Base-by-base conservation (phyloP, 2,329 filamentous ascomycete genomes). In the Trichoderma koningiopsis region DNA sequence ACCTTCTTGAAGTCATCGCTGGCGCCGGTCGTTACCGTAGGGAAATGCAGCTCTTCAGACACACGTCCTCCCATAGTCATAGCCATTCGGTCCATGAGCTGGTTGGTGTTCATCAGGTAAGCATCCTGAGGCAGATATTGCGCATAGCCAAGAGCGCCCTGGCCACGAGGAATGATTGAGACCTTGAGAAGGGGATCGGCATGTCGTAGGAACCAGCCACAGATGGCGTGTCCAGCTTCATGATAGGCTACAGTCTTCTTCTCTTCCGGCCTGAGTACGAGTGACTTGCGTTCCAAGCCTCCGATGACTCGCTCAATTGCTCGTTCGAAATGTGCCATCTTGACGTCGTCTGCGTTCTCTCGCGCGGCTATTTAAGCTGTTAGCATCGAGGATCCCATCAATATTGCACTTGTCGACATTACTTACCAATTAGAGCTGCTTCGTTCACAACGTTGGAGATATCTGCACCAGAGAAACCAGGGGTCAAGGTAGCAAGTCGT, bases 381-480 rank as follows among this genome's bases (percentile, higher is more conserved):
- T 66, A 74, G 73, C 63, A 61, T 69, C 57, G 2, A 33, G n/a
- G 13, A 11, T 29, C 24, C 40, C 5, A n/a, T 14, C 16, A 14
- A n/a, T 27, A 43, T 22, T 11, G 19, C 27, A 13, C 8, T n/a
- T 7, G 7, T 55, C 22, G 10, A 27, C 22, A 24, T 14, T 22
- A 60, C 69, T 63, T 87, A 97, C 94, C 96, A 78, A 98, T 95
- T 58, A 99, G 84, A 68, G 96, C 96, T 73, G 96, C 96, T 84
- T 99, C 96, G 78, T 99, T 99, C 75, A 97, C 94, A 78, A 94
- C 97, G 81, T 99, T 99, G 78, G 96, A 94, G 81, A 99, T 99
- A 79, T 99, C 96, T 59, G 96, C 96, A 81, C 96, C 96, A 68
- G 95, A 95, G 81, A 99, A 99, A 37, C 96, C 96, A 67, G 96